These are phyloP conservation scores for Aspergillus spinulosporus DNA, from an alignment of 2,329 filamentous ascomycete species.

Conservation along the genomic window DNA sequence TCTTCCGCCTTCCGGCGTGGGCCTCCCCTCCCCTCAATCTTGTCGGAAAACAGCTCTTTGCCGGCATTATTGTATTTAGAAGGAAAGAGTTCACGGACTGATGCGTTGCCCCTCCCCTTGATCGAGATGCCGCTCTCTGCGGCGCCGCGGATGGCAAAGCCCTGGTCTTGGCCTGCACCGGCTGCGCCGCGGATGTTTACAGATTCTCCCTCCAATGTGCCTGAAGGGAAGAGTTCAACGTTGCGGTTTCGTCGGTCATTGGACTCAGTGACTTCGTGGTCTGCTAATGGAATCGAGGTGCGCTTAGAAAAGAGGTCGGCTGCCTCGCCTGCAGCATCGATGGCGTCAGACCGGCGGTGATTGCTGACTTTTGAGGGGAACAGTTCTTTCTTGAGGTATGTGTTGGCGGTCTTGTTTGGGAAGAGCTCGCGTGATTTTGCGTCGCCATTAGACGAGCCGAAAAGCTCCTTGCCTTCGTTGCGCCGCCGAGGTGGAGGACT, in stretches of 20 bases:
- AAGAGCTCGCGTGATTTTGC: constrained; percentile 50
- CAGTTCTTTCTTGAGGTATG: constrained; percentile 57
- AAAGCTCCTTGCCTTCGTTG: constrained; percentile 59
- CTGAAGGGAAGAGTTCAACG: constrained; percentile 42
- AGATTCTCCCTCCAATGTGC: not conserved
- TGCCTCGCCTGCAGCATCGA: constrained; percentile 57
- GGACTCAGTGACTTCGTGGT: constrained; percentile 34
- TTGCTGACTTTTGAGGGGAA: constrained; percentile 54
- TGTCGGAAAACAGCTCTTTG: constrained; percentile 69
- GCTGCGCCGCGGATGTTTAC: constrained; percentile 13
- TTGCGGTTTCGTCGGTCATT: constrained; percentile 28
- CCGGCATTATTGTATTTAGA: constrained; percentile 61
- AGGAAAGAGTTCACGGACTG: constrained; percentile 69
- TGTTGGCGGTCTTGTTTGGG: constrained; percentile 43
- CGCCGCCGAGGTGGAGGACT: constrained; percentile 38
- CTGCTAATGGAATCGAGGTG: constrained; percentile 53
- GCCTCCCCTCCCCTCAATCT: constrained; percentile 57
- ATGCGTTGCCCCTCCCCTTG: constrained; percentile 65
- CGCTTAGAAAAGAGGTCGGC: constrained; percentile 53
- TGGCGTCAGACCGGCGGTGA: constrained; percentile 52
- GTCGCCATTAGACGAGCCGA: constrained; percentile 39
- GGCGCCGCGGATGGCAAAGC: constrained; percentile 7
- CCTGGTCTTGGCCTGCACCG: constrained; percentile 2
- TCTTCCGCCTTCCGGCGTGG: constrained; percentile 70
- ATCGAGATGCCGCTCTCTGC: constrained; percentile 58